Conservation (phyloP, 1,284 basidiomycete genomes). For the Boletus subluridellus region DNA sequence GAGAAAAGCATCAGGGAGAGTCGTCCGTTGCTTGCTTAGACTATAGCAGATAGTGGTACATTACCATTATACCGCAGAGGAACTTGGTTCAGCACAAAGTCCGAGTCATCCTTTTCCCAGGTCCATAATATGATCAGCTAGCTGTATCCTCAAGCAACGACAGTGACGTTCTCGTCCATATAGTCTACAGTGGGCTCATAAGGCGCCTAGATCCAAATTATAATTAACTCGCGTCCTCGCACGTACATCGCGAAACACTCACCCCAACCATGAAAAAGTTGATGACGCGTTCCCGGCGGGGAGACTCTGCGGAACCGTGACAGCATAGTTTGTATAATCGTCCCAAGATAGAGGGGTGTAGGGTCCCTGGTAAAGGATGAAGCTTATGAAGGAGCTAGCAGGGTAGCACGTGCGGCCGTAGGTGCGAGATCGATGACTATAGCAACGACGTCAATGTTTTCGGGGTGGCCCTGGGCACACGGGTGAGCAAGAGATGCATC, state of each 20-base stretch:
- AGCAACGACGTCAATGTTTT: slow-evolving; percentile 27
- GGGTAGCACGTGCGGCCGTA: slow-evolving; percentile 14
- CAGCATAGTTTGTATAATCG: slow-evolving; percentile 21
- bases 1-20: slow-evolving; percentile 13
- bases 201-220: slow-evolving; percentile 9
- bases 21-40: neutral
- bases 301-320: slow-evolving; percentile 20
- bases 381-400: slow-evolving; percentile 18
- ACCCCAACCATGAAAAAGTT: slow-evolving; percentile 31
- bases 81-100: slow-evolving; percentile 1
- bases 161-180: slow-evolving; percentile 22
- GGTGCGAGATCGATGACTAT: slow-evolving; percentile 26
- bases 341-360: slow-evolving; percentile 4
- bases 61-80: neutral
- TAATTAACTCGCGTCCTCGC: slow-evolving; percentile 1
- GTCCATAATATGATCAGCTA: neutral
- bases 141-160: slow-evolving; percentile 1
- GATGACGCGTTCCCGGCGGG: slow-evolving; percentile 15
- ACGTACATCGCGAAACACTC: slow-evolving; percentile 4
- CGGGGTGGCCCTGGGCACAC: slow-evolving; percentile 13
- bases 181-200: slow-evolving; percentile 21
- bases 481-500: neutral
- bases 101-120: neutral
- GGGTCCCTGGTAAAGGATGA: slow-evolving; percentile 24
- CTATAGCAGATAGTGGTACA: neutral